Evolutionary conservation across 1,139 yeast species (phyloP).

Genomic region (Arxiozyma bovina): DNA sequence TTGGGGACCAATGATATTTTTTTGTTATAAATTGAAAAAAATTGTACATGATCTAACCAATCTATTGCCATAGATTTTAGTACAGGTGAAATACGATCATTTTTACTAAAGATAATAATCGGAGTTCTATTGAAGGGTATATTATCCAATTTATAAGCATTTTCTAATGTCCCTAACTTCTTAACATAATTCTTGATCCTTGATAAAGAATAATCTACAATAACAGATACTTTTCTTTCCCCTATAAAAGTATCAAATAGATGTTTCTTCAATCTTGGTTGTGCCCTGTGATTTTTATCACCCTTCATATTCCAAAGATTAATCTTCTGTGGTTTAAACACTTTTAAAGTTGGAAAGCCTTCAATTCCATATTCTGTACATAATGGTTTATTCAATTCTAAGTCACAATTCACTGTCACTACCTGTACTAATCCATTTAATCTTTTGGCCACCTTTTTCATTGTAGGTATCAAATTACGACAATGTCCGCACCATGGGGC

Average conservation of each 20-base stretch:
- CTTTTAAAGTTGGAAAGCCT: constrained; percentile 77
- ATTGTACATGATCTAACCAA: constrained; percentile 42
- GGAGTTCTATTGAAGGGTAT: constrained; percentile 10
- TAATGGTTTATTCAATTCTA: constrained; percentile 51
- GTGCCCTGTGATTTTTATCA: neutral
- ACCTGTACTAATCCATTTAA: constrained; percentile 50
- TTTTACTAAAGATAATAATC: constrained; percentile 40
- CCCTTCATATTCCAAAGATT: constrained; percentile 24
- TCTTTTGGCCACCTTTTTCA: constrained; percentile 53
- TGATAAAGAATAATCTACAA: constrained; percentile 50
- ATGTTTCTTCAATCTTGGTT: constrained; percentile 34
- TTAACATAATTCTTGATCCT: constrained; percentile 68
- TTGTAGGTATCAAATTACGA: constrained; percentile 47
- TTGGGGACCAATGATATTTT: constrained; percentile 6
- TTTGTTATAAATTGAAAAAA: constrained; percentile 24
- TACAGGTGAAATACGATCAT: constrained; percentile 47
- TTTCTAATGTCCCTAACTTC: constrained; percentile 35
- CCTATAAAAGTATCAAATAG: constrained; percentile 63
- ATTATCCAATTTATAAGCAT: constrained; percentile 10
- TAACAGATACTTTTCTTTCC: constrained; percentile 50
- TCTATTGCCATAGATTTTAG: constrained; percentile 72
- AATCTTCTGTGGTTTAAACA: constrained; percentile 73
- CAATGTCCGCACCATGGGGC: constrained; percentile 98
- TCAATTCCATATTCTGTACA: constrained; percentile 60
- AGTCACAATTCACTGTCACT: constrained; percentile 84